These are phyloP conservation scores for Miscanthus lutarioriparius DNA, from an alignment of 176 grass and related monocot species.

Conservation along the genomic window DNA sequence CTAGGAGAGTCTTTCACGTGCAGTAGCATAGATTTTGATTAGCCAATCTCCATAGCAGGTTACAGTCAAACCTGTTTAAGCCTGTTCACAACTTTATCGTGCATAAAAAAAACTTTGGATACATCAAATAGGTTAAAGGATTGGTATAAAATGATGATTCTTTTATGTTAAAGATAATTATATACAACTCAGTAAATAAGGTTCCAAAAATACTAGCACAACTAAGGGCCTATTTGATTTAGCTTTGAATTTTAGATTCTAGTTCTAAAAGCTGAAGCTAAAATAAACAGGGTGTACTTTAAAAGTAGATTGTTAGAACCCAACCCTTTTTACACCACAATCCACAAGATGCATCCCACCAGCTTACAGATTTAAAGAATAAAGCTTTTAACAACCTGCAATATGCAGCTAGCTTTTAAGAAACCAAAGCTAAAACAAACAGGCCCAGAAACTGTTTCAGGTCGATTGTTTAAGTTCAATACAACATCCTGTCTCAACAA, in stretches of 20 bases:
- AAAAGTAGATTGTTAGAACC: neutral
- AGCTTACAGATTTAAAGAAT: neutral
- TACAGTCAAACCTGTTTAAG: neutral
- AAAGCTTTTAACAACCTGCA: neutral
- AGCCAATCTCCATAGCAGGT: neutral
- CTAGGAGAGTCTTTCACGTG: neutral
- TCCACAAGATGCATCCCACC: neutral
- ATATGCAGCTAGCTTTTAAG: neutral
- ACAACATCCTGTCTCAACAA: neutral
- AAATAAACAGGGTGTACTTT: neutral
- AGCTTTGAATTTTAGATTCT: neutral
- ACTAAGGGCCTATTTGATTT: neutral
- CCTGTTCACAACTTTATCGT: neutral
- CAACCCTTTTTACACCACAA: neutral
- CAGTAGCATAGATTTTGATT: neutral
- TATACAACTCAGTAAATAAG: constrained; percentile 9
- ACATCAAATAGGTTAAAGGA: constrained; percentile 1
- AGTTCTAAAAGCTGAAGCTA: neutral
- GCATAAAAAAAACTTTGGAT: neutral
- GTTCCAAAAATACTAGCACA: constrained; percentile 11
- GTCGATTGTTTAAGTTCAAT: neutral
- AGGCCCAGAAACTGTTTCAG: neutral
- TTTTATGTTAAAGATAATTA: neutral
- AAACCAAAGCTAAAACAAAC: neutral
- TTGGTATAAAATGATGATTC: neutral